A percentile compares a stretch with the other conserved stretches of the same genome.
phyloP scores from a whole-genome alignment of 805 yeast species.

The Sungouiella blattae region DNA sequence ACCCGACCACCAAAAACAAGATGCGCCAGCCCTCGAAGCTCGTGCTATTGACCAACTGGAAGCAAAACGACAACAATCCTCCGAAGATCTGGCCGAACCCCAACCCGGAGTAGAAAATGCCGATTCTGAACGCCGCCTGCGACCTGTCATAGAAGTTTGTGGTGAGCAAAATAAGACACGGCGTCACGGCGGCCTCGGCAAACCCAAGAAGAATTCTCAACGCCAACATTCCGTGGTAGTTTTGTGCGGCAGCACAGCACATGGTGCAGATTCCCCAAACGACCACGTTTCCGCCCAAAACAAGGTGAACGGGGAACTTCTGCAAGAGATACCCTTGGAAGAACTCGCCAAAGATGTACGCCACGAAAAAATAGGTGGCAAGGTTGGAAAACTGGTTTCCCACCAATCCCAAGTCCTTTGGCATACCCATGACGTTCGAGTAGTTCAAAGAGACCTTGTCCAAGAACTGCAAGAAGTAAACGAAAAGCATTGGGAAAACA shows the following conservation, averaged over 20 bases:
- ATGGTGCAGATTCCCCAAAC: conserved; percentile 13
- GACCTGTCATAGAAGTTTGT: conserved; percentile 12
- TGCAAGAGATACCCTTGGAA: conserved; percentile 15
- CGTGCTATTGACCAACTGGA: conserved; percentile 14
- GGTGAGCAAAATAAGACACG: conserved; percentile 12
- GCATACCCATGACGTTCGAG: conserved; percentile 16
- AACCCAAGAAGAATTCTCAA: conserved; percentile 14
- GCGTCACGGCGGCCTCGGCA: conserved; percentile 14
- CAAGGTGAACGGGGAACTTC: conserved; percentile 13
- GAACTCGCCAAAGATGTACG: conserved; percentile 14
- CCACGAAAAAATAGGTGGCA: conserved; percentile 15
- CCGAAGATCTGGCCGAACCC: conserved; percentile 21
- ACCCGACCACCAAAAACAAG: conserved; percentile 19
- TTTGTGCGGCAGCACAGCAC: conserved; percentile 13
- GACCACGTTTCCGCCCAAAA: conserved; percentile 12
- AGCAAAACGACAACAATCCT: conserved; percentile 16
- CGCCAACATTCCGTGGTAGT: conserved; percentile 12
- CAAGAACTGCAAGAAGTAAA: conserved; percentile 15
- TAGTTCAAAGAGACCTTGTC: conserved; percentile 16
- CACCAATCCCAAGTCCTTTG: conserved; percentile 9
- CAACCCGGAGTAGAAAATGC: conserved; percentile 14
- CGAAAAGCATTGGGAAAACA: conserved; percentile 11
- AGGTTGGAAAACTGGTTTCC: conserved; percentile 16
- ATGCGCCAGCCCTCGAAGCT: conserved; percentile 18
- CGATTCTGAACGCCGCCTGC: conserved; percentile 15